Evolutionary conservation across 164 flowering plant species (phyloP).

Genomic region (Hamamelis virginiana): DNA sequence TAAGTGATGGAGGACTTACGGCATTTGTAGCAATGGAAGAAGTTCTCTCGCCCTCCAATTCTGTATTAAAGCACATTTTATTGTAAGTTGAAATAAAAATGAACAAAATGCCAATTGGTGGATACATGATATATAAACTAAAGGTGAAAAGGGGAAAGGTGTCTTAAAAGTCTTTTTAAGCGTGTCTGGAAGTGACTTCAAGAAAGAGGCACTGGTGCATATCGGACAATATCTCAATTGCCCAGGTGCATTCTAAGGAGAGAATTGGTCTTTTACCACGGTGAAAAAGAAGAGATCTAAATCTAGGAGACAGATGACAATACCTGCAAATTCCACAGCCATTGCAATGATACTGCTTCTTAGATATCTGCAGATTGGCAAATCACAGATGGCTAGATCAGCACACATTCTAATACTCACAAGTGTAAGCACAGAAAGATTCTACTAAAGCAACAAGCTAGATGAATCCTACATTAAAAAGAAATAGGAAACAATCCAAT

Average conservation of each 20-base stretch:
- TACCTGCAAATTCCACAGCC: constrained; percentile 98
- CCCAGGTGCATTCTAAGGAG: too few relatives aligned
- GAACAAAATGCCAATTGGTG: not conserved
- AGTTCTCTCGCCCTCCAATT: constrained; percentile 80
- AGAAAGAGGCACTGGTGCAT: too few relatives aligned
- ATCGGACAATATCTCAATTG: too few relatives aligned
- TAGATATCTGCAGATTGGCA: constrained; percentile 60
- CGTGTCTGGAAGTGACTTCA: too few relatives aligned
- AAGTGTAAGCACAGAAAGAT: too few relatives aligned
- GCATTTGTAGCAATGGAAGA: constrained; percentile 84
- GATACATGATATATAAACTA: too few relatives aligned
- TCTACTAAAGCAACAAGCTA: too few relatives aligned
- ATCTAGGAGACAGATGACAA: not conserved
- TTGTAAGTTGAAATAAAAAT: not conserved
- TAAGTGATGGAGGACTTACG: constrained; percentile 42
- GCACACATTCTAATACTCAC: too few relatives aligned
- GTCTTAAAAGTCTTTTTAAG: too few relatives aligned
- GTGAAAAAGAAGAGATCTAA: not conserved
- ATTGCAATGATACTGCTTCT: constrained; percentile 80
- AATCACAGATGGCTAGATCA: not conserved
- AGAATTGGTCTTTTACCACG: too few relatives aligned
- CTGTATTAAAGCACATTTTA: constrained; percentile 35
- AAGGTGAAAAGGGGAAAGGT: too few relatives aligned
- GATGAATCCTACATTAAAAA: not conserved
- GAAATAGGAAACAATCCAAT: not conserved